Percentiles rank a stretch among this genome's conserved stretches.
These are phyloP conservation scores for Hagleromyces aurorensis DNA, from an alignment of 805 yeast genomes.

Conservation along the genomic window DNA sequence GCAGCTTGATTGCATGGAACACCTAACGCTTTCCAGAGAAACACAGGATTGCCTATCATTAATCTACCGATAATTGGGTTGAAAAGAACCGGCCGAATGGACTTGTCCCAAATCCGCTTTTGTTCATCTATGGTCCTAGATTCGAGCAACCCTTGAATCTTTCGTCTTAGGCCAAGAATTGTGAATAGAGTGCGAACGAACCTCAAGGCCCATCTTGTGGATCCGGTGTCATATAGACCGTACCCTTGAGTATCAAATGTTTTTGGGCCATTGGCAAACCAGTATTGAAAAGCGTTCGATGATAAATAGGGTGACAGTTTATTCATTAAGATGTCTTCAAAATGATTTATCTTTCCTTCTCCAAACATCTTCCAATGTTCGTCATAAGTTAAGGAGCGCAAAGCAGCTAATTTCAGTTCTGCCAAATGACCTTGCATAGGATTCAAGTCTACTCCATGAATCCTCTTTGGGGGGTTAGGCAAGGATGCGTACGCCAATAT, in stretches of 20 bases:
- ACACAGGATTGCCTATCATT: slow-evolving; percentile 74
- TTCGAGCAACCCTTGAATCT: slow-evolving; percentile 48
- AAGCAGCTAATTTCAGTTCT: slow-evolving; percentile 69
- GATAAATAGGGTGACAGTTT: slow-evolving; percentile 65
- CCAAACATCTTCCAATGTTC: slow-evolving; percentile 75
- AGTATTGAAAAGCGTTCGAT: slow-evolving; percentile 73
- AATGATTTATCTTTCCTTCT: slow-evolving; percentile 53
- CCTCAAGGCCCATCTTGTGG: slow-evolving; percentile 79
- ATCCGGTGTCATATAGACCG: slow-evolving; percentile 76
- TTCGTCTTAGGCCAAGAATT: slow-evolving; percentile 42
- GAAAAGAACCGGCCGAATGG: slow-evolving; percentile 61
- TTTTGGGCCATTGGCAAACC: slow-evolving; percentile 56
- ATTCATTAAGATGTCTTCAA: slow-evolving; percentile 42
- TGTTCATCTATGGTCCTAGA: slow-evolving; percentile 57
- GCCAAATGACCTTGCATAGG: slow-evolving; percentile 77
- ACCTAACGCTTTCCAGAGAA: slow-evolving; percentile 85
- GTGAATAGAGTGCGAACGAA: slow-evolving; percentile 54
- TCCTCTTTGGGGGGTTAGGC: slow-evolving; percentile 63
- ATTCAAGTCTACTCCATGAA: slow-evolving; percentile 80
- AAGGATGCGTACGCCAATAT: slow-evolving; percentile 64
- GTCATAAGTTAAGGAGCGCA: slow-evolving; percentile 46
- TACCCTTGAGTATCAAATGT: slow-evolving; percentile 47
- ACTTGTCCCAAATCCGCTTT: slow-evolving; percentile 50
- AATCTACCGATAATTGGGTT: slow-evolving; percentile 60
- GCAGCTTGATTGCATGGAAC: slow-evolving; percentile 80